A percentile compares a stretch with the other conserved stretches of the same genome.
These are phyloP conservation scores for Hansenula lynferdii DNA, from an alignment of 1,139 yeast genomes.

Conservation along the genomic window DNA sequence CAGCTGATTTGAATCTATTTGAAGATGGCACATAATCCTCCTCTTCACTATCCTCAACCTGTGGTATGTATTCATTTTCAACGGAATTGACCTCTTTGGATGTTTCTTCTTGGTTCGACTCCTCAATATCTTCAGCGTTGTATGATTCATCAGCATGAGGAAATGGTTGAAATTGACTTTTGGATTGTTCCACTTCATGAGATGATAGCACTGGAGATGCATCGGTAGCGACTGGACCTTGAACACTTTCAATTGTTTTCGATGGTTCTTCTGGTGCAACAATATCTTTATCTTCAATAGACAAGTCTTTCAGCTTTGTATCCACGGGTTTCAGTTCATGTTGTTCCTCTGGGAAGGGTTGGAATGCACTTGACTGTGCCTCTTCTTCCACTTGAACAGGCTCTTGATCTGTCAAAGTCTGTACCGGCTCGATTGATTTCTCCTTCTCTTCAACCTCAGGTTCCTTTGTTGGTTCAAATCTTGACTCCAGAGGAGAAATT, in stretches of 20 bases:
- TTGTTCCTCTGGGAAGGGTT: conserved; percentile 21
- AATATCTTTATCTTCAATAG: conserved; percentile 12
- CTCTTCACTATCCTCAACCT: conserved; percentile 2
- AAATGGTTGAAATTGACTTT: neutral
- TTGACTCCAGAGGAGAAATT: neutral
- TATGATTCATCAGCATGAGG: neutral
- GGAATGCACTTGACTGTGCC: conserved; percentile 7
- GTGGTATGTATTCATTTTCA: neutral
- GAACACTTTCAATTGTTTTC: too few species aligned
- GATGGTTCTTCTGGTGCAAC: neutral
- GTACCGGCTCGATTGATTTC: neutral
- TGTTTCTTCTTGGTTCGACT: too few species aligned
- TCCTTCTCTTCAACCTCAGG: neutral
- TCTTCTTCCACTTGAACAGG: neutral
- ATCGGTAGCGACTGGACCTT: too few species aligned
- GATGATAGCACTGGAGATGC: too few species aligned
- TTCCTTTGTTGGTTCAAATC: neutral
- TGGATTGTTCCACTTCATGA: neutral
- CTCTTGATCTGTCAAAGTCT: neutral
- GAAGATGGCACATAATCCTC: neutral
- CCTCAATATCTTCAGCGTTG: neutral
- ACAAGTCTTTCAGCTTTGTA: too few species aligned
- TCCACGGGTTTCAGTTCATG: neutral
- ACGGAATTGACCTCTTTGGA: too few species aligned
- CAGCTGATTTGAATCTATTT: conserved; percentile 1